Percentiles rank a stretch among this genome's conserved stretches.
Conservation (phyloP, 2,329 filamentous ascomycete genomes). For the Phaeomoniella chlamydospora region DNA sequence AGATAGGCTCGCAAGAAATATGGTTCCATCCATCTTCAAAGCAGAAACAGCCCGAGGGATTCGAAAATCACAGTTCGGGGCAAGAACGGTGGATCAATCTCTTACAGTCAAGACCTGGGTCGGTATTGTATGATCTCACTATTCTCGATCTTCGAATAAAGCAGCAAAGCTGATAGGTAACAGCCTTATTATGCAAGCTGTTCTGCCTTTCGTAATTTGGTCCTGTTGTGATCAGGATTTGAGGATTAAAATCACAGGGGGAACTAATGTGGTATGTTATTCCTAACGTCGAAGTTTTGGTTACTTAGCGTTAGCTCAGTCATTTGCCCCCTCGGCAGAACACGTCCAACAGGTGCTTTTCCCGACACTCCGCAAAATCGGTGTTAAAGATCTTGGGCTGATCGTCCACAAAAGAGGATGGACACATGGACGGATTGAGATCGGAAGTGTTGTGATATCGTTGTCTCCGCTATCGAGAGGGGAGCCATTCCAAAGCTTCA, state of each 20-base stretch:
- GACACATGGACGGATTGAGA: conserved; percentile 27
- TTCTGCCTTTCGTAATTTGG: neutral
- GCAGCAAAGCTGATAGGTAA: too few relatives aligned
- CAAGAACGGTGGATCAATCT: neutral
- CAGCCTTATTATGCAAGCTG: neutral
- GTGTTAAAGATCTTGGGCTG: conserved; percentile 30
- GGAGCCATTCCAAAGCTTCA: neutral
- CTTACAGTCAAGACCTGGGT: neutral
- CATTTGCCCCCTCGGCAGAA: conserved; percentile 37
- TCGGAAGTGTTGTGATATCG: conserved; percentile 35
- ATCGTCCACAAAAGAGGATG: conserved; percentile 37
- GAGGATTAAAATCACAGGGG: conserved; percentile 35
- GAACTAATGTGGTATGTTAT: conserved; percentile 37
- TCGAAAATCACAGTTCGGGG: too few relatives aligned
- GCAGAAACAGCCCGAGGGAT: too few relatives aligned
- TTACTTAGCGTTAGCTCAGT: neutral
- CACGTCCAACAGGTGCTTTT: conserved; percentile 41
- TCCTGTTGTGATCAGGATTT: conserved; percentile 8
- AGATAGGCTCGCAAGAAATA: conserved; percentile 20
- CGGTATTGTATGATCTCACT: conserved; percentile 11
- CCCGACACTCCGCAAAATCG: conserved; percentile 36
- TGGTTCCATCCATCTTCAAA: conserved; percentile 17
- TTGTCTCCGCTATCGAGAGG: conserved; percentile 26
- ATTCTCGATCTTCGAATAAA: too few relatives aligned
- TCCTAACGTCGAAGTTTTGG: conserved; percentile 2